A percentile compares a stretch with the other conserved stretches of the same genome.
phyloP scores from a whole-genome alignment of 257 asterid species.

The Sherardia arvensis region DNA sequence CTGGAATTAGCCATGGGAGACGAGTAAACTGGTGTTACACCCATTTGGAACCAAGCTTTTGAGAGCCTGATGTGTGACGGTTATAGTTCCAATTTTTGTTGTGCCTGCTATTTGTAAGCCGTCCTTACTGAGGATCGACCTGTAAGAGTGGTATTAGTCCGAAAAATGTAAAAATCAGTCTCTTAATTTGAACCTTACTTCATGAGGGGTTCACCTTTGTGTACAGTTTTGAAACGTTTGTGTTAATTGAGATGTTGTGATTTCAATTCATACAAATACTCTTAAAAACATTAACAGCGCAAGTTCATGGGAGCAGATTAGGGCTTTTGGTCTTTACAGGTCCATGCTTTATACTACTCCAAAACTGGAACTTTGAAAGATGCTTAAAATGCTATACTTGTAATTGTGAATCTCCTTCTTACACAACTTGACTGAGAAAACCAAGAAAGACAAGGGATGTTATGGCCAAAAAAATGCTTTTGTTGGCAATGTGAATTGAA shows the following conservation, averaged over 20 bases:
- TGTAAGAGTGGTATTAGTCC: neutral
- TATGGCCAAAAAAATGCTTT: neutral
- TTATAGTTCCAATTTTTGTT: constrained; percentile 4
- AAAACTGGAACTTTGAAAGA: neutral
- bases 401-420: neutral
- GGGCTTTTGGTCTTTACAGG: neutral
- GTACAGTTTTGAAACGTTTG: neutral
- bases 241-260: neutral
- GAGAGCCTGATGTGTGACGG: neutral
- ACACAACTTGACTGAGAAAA: neutral
- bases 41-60: neutral
- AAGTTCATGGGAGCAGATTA: neutral
- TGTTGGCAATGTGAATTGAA: neutral
- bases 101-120: neutral
- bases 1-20: constrained; percentile 93
- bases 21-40: constrained; percentile 30
- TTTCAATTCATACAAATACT: neutral
- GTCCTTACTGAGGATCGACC: neutral
- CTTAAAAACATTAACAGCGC: neutral
- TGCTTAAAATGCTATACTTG: no score
- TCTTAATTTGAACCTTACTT: neutral
- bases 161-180: neutral
- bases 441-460: neutral
- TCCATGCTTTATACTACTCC: neutral
- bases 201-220: neutral